Evolutionary conservation across 2,329 filamentous ascomycete species (phyloP), one percentile per base, ranked within the genome.

Genomic region (Gaeumannomyces sp.): DNA sequence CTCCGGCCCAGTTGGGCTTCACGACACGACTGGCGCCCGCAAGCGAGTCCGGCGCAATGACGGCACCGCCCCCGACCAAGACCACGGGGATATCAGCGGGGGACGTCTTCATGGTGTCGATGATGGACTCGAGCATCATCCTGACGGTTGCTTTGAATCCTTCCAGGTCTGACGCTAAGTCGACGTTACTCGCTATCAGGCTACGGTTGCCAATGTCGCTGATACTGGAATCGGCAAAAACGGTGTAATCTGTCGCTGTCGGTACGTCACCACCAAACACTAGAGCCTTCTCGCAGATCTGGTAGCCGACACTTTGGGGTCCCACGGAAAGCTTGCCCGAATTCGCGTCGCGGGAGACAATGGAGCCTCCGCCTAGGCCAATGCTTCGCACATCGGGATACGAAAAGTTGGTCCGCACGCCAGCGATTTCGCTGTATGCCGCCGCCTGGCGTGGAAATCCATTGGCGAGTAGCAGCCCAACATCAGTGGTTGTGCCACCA

Each of bases 401-500:
- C 50, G 80, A 78, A 70, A 83, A 83, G 70, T 89, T 89, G 76
- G 85, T 86, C 7, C 85, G 79, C 2, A 89, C 84, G 0, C 87
- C 87, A 0, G 83, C 83, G 2, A 89, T 76, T 35, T 87, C 81
- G 50, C 83, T 86, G 67, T 86, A 89, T 0, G 85, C 85, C 6
- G 86, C 83, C 63, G 85, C 82, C 71, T 88, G 84, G 33, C 86
- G 79, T 0, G 88, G 88, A 62, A 89, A 87, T 0, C 87, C 87
- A 61, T 83, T 88, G 0, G 82, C 78, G 8, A 86, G 78, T 3
- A 90, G 72, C 0, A 88, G 73, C 0, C 87, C 86, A 14, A 88
- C 84, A 68, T 89, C 87, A 0, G 85, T 84, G 0, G 87, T 89
- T 0, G 87, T 90, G 2, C 87, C 87, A 0, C 87, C 87, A 64